Conservation (phyloP, 148 eudicot genomes). For the Rhododendron ferrugineum region DNA sequence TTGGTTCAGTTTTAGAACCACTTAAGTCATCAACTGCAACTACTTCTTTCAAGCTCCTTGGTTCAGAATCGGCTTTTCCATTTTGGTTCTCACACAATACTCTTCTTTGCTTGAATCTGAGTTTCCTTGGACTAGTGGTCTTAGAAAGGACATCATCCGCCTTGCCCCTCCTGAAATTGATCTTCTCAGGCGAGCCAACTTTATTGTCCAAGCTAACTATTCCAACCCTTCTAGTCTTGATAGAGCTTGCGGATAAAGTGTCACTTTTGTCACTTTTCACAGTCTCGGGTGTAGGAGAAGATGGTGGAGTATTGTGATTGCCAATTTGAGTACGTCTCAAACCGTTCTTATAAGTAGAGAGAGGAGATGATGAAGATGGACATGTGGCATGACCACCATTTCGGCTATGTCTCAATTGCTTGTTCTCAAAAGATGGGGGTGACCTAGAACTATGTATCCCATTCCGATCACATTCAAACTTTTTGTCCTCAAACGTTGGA, state of each 20-base stretch:
- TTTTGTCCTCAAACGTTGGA: constrained; percentile 8
- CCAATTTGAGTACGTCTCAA: constrained; percentile 19
- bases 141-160: constrained; percentile 39
- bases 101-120: constrained; percentile 35
- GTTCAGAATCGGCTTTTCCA: constrained; percentile 19
- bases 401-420: constrained; percentile 12
- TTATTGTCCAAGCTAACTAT: constrained; percentile 22
- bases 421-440: constrained; percentile 11
- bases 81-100: constrained; percentile 30
- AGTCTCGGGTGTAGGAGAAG: neutral
- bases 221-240: constrained; percentile 24
- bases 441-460: neutral
- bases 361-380: constrained; percentile 17
- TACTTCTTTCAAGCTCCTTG: constrained; percentile 30
- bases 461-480: neutral
- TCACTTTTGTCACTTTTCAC: constrained; percentile 18
- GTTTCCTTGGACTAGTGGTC: constrained; percentile 36
- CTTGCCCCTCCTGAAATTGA: constrained; percentile 49
- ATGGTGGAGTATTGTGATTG: constrained; percentile 10
- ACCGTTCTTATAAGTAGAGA: constrained; percentile 13
- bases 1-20: constrained; percentile 20
- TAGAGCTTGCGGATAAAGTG: constrained; percentile 11
- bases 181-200: constrained; percentile 36
- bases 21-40: constrained; percentile 17
- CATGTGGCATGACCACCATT: neutral